phyloP scores from a whole-genome alignment of 2,329 filamentous ascomycete species.

The Cladophialophora chaetospira region DNA sequence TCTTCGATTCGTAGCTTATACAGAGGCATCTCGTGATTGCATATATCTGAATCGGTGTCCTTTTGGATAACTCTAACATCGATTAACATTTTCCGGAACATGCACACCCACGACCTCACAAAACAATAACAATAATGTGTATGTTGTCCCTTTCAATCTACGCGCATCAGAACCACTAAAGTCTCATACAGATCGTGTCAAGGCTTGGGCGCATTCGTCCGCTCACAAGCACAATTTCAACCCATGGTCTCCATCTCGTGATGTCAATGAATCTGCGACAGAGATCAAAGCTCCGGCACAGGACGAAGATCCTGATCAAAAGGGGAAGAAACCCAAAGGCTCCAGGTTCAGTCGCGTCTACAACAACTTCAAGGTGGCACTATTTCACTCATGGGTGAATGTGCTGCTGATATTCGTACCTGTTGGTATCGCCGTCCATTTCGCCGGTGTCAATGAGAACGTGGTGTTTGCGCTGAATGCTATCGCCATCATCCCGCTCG shows the following conservation, averaged over 20 bases:
- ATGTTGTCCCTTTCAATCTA: background rate
- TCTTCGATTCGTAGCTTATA: too few species aligned
- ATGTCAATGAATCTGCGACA: background rate
- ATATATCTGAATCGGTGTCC: too few species aligned
- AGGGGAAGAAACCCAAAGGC: constrained; percentile 22
- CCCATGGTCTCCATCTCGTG: constrained; percentile 24
- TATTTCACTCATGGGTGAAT: constrained; percentile 86
- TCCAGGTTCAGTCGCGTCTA: constrained; percentile 20
- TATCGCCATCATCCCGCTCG: constrained; percentile 85
- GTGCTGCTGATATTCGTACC: constrained; percentile 77
- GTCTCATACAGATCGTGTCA: constrained; percentile 24
- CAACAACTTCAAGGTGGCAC: constrained; percentile 59
- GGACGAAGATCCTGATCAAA: constrained; percentile 9
- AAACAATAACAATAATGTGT: constrained; percentile 24
- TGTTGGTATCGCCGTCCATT: constrained; percentile 74
- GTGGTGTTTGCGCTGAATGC: constrained; percentile 87
- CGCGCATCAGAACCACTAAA: background rate
- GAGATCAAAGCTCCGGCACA: constrained; percentile 1
- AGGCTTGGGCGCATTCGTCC: constrained; percentile 30
- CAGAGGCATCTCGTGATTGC: too few species aligned
- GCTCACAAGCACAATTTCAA: constrained; percentile 32
- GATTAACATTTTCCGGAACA: background rate
- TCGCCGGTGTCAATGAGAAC: constrained; percentile 60
- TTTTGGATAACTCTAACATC: background rate
- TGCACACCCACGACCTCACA: background rate